Evolutionary conservation across 164 flowering plant genomes (phyloP).

Genomic region (Kingdonia uniflora): DNA sequence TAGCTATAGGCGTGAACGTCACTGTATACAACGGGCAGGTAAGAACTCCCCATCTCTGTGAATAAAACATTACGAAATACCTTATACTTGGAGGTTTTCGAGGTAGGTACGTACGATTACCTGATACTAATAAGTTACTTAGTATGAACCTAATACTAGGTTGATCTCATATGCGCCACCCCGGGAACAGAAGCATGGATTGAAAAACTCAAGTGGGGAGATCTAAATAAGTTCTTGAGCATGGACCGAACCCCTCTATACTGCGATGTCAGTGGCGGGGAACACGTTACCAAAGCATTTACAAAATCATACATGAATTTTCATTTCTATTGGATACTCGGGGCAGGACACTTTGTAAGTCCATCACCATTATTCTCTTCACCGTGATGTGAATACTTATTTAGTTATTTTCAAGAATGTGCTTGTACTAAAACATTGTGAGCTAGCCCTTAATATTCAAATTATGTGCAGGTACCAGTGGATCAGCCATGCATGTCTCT

Average conservation of each 20-base stretch:
- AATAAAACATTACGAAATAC: too few species aligned
- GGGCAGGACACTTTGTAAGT: slow-evolving; percentile 85
- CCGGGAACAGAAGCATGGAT: slow-evolving; percentile 25
- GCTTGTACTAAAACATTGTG: too few species aligned
- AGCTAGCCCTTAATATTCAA: not conserved
- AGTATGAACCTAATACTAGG: slow-evolving; percentile 6
- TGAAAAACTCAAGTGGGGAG: slow-evolving; percentile 43
- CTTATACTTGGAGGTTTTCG: too few species aligned
- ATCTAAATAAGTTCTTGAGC: slow-evolving; percentile 29
- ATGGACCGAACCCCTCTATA: slow-evolving; percentile 35
- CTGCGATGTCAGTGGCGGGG: slow-evolving; percentile 32
- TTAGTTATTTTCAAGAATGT: too few species aligned
- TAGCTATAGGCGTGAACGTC: slow-evolving; percentile 12
- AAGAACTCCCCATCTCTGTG: not conserved
- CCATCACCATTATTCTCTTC: not conserved
- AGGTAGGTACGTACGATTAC: too few species aligned
- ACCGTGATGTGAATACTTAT: too few species aligned
- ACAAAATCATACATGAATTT: slow-evolving; percentile 54
- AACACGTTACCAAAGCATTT: slow-evolving; percentile 38
- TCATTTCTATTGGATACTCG: slow-evolving; percentile 71
- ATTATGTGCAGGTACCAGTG: not conserved
- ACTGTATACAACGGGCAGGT: slow-evolving; percentile 17
- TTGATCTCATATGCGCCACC: slow-evolving; percentile 26
- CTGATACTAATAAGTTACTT: too few species aligned
- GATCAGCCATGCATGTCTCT: not conserved